phyloP scores from a whole-genome alignment of 2,329 filamentous ascomycete species.

The Fusarium pseudoanthophilum region DNA sequence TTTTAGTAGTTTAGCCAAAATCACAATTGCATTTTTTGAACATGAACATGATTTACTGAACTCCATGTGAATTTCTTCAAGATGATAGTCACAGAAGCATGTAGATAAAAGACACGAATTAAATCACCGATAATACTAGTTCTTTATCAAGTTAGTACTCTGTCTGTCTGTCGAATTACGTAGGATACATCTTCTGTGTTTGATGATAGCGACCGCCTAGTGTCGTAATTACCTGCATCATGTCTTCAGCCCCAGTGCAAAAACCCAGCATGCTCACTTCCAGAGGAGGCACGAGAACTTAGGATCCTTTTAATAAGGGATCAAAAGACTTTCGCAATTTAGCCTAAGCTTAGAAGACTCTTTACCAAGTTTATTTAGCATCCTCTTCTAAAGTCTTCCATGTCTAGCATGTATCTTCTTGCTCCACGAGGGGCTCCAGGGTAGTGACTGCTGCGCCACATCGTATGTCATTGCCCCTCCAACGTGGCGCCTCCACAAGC shows the following conservation, averaged over 20 bases:
- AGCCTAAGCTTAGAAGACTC: not conserved
- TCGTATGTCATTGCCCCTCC: conserved; percentile 39
- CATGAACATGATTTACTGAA: no score
- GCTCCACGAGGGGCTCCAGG: not conserved
- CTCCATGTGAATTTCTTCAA: fast-evolving
- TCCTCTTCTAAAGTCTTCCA: not conserved
- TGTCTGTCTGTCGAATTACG: fast-evolving
- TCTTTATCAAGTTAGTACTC: not conserved
- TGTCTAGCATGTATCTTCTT: not conserved
- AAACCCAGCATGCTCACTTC: not conserved
- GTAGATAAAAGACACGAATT: fast-evolving
- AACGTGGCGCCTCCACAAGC: conserved; percentile 30
- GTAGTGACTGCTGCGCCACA: conserved; percentile 27
- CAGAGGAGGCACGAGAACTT: fast-evolving
- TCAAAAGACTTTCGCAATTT: not conserved
- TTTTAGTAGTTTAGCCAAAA: not conserved
- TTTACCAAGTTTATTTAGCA: not conserved
- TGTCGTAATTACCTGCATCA: fast-evolving
- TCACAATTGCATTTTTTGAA: not conserved
- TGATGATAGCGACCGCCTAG: fast-evolving
- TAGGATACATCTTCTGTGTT: fast-evolving
- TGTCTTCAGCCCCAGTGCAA: fast-evolving
- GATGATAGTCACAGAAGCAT: not conserved
- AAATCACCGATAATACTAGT: not conserved
- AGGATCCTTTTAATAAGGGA: not conserved